Percentiles rank a stretch among this genome's conserved stretches.
Evolutionary conservation across 352 stramenopile genomes (phyloP).

Genomic region (Globisporangium barbulae): DNA sequence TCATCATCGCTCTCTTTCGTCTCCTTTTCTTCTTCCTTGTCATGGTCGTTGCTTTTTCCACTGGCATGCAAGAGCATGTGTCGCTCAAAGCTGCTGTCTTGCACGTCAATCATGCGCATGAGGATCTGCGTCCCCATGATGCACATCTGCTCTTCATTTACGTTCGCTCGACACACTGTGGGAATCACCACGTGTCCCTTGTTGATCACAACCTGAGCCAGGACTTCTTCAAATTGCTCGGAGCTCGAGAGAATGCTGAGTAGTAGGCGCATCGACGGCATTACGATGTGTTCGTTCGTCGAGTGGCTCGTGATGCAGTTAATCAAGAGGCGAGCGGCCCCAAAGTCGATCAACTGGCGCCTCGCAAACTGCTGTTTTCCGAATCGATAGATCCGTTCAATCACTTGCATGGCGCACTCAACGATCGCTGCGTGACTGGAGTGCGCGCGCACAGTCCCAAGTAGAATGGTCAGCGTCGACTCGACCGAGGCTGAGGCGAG

Average conservation of each 20-base stretch:
- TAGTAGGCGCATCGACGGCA: not conserved
- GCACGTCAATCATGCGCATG: slow-evolving; percentile 11
- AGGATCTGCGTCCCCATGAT: slow-evolving; percentile 6
- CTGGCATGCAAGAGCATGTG: not conserved
- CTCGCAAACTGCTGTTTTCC: not conserved
- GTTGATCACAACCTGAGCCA: slow-evolving; percentile 2
- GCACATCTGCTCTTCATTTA: slow-evolving; percentile 8
- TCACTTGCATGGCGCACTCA: slow-evolving; percentile 1
- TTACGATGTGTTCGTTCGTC: slow-evolving; percentile 1
- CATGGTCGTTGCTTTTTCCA: not conserved
- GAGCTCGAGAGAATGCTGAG: slow-evolving; percentile 7
- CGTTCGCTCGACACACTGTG: not conserved
- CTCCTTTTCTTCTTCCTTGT: not conserved
- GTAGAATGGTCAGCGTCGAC: not conserved
- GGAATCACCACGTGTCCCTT: slow-evolving; percentile 4
- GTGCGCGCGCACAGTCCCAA: not conserved
- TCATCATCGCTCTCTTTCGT: not conserved
- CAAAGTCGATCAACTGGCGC: slow-evolving; percentile 1
- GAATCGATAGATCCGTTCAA: not conserved
- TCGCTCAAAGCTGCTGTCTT: slow-evolving; percentile 5
- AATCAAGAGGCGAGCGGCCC: not conserved
- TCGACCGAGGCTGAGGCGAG: not conserved
- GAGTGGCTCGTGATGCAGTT: not conserved
- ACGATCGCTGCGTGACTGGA: not conserved
- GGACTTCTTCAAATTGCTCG: not conserved